Base-by-base conservation (phyloP, 2,329 filamentous ascomycete genomes). In the Cercospora sp. region DNA sequence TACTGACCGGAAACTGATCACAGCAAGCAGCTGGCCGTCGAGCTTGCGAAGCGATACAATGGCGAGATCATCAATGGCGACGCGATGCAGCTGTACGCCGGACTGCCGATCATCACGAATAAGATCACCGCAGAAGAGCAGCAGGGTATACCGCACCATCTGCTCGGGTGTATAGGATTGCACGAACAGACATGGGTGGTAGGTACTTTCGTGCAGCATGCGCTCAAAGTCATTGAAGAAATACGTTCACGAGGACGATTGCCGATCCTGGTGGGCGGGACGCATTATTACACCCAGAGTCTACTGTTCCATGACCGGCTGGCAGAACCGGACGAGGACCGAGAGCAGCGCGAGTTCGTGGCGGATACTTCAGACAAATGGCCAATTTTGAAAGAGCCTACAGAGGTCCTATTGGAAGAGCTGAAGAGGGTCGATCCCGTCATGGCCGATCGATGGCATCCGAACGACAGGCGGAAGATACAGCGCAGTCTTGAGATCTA, bases 21-120 rank as follows among this genome's bases (percentile, higher is more conserved):
- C 78, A 57, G 28, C 71, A 79, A 73, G 64, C 75, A 97, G 93
- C 87, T 97, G 72, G 95, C 95, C 8, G 90, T 99, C 49, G 92
- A 97, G 71, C 82, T 99, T 62, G 95, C 96, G 0, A 85, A 85
- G 51, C 88, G 86, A 24, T 94, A 93, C 80, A 90, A 95, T 79
- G 95, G 96, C 77, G 95, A 99, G 80, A 87, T 99, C 63, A 93
- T 99, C 81, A 99, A 99, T 78, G 92, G 92, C 58, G 95, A 99
- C 84, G 95, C 95, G 45, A 97, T 99, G 93, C 95, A 99, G 79
- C 89, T 99, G 81, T 99, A 99, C 79, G 86, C 87, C 63, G 95
- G 95, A 2, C 83, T 99, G 53, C 93, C 95, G 5, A 90, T 98
- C 71, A 94, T 98, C 74, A 99, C 95, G 28, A 99, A 99, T 80